phyloP scores from a whole-genome alignment of 2,329 filamentous ascomycete species.

The Trichophyton simii region DNA sequence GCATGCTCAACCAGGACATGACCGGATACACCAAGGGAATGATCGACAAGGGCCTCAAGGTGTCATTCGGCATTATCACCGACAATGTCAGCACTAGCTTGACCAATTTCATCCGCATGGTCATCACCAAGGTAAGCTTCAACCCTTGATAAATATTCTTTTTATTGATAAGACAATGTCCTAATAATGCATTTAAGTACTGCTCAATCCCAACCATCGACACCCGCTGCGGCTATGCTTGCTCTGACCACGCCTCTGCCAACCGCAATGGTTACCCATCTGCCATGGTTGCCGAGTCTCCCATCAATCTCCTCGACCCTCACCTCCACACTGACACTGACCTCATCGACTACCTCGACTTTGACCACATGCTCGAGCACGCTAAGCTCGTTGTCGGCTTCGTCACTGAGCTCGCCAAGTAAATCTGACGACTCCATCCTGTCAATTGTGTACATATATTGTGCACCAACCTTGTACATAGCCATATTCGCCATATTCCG shows the following conservation, averaged over 20 bases:
- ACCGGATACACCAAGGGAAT: conserved; percentile 70
- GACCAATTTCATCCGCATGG: conserved; percentile 80
- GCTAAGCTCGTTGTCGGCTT: conserved; percentile 71
- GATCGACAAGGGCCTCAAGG: conserved; percentile 53
- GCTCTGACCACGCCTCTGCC: conserved; percentile 56
- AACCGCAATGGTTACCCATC: conserved; percentile 55
- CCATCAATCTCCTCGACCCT: conserved; percentile 50
- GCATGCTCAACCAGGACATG: conserved; percentile 99
- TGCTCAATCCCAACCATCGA: conserved; percentile 77
- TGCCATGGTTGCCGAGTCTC: conserved; percentile 52
- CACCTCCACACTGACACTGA: conserved; percentile 65
- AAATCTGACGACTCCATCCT: neutral
- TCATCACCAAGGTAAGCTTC: conserved; percentile 53
- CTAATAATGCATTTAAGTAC: conserved; percentile 42
- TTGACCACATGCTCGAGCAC: conserved; percentile 88
- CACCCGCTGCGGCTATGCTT: conserved; percentile 81
- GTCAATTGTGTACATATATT: neutral
- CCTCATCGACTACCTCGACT: conserved; percentile 58
- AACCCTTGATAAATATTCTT: neutral
- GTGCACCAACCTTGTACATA: neutral
- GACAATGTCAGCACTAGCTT: conserved; percentile 76
- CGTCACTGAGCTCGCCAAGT: conserved; percentile 61
- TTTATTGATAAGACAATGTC: too few species aligned
- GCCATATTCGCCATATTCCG: neutral
- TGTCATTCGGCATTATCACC: conserved; percentile 83